Evolutionary conservation across 73 alveolate genomes (phyloP), one percentile per base, ranked within the genome.

Genomic region (Stentor coeruleus): DNA sequence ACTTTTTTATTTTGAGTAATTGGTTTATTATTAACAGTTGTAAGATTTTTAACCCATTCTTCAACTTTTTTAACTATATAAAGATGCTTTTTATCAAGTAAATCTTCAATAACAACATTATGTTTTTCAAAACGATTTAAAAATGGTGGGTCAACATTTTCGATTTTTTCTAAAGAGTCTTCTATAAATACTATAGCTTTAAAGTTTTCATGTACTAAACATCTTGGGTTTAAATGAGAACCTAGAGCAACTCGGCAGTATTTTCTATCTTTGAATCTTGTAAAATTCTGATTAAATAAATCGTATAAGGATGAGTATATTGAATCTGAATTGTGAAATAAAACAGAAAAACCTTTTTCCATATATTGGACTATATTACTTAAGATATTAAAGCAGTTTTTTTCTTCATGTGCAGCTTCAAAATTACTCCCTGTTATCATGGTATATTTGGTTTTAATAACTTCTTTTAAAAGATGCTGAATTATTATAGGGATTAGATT

Each of bases 121-220:
- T 89, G 94, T 59, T 89, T 89, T 89, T 89, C 94, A 77, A 89
- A 89, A 81, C 94, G 79, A 85, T 86, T 89, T 66, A 89, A 66
- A 39, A 89, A 89, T 3, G 94, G 92, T 0, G 92, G 81, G n/a
- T 89, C 94, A 74, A 76, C 73, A 2, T 85, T 60, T 0, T 20
- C 2, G n/a, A 75, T 59, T 15, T 75, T 75, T 30, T 86, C 89
- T 59, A 81, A 58, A 49, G 76, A 82, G 82, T 84, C 59, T n/a
- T n/a, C n/a, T 3, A 89, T 77, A 14, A 89, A 30, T 35, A 84
- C 82, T 30, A 89, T 82, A 60, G 88, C 85, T 74, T 82, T 66
- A 80, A 85, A 84, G 38, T 81, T 59, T 35, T 73, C 76, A 81
- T 88, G 81, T 3, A 84, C 91, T 58, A 76, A 59, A 60, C 89